Evolutionary conservation across 495 filamentous ascomycete genomes (phyloP).

Genomic region (Aspergillus cristatus): DNA sequence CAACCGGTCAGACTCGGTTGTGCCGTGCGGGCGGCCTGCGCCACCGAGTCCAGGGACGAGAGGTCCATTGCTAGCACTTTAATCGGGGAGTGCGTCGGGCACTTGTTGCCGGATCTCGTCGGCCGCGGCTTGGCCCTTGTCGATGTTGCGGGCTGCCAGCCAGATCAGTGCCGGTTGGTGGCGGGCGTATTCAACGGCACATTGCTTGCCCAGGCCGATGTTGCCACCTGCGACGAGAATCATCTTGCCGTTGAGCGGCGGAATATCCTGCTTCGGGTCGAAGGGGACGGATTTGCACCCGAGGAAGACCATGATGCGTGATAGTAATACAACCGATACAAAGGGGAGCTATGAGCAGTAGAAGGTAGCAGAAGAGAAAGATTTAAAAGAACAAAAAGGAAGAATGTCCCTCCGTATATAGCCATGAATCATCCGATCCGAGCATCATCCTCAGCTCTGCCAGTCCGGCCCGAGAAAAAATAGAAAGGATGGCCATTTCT

Average conservation of each 20-base stretch:
- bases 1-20: slow-evolving; percentile 20
- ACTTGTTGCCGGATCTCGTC: slow-evolving; percentile 25
- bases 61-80: slow-evolving; percentile 39
- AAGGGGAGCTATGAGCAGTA: too few species aligned
- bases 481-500: too few species aligned
- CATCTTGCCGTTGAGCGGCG: slow-evolving; percentile 41
- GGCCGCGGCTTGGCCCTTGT: slow-evolving; percentile 37
- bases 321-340: too few species aligned
- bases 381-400: too few species aligned
- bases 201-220: slow-evolving; percentile 50
- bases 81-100: slow-evolving; percentile 16
- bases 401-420: too few species aligned
- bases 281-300: too few species aligned
- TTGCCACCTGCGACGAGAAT: slow-evolving; percentile 53
- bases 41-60: slow-evolving; percentile 34
- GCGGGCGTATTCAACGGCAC: slow-evolving; percentile 41
- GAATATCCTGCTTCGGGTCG: slow-evolving; percentile 36
- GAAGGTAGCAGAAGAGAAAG: too few species aligned
- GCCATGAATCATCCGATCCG: too few species aligned
- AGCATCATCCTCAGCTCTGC: too few species aligned
- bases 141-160: slow-evolving; percentile 44
- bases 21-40: slow-evolving; percentile 25
- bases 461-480: too few species aligned
- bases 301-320: too few species aligned
- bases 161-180: slow-evolving; percentile 49